Conservation (phyloP, 1,284 basidiomycete species). For the Volvariella surrecta region DNA sequence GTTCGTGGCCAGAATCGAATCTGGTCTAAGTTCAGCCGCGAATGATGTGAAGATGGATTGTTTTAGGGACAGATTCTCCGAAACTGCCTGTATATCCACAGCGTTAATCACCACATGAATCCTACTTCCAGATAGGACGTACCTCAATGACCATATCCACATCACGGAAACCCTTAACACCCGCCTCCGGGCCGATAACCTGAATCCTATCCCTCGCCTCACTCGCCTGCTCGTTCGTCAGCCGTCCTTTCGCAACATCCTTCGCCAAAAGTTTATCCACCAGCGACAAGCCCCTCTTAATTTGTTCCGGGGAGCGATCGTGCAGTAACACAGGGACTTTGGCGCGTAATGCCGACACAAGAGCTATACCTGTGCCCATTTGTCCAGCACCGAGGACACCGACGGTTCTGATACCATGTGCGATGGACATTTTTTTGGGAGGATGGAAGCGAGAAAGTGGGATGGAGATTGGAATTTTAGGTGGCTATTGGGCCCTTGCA, state of each 20-base stretch:
- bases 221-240: constrained; percentile 69
- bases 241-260: constrained; percentile 79
- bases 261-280: constrained; percentile 82
- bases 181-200: constrained; percentile 35
- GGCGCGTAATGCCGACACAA: constrained; percentile 75
- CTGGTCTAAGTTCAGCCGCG: constrained; percentile 57
- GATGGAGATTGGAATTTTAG: no score
- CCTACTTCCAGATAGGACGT: constrained; percentile 13
- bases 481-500: no score
- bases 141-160: constrained; percentile 91
- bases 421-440: constrained; percentile 42
- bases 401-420: constrained; percentile 60
- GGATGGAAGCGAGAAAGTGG: no score
- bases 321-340: constrained; percentile 70
- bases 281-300: constrained; percentile 63
- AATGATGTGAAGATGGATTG: constrained; percentile 71
- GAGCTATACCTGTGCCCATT: constrained; percentile 85
- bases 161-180: constrained; percentile 53
- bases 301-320: constrained; percentile 58
- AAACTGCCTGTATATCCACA: constrained; percentile 59
- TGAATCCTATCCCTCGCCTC: constrained; percentile 62
- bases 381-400: constrained; percentile 80
- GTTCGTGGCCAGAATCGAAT: constrained; percentile 85
- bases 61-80: constrained; percentile 81
- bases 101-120: not conserved